phyloP scores from a whole-genome alignment of 2,329 filamentous ascomycete species.

The Karstenula rhodostoma region DNA sequence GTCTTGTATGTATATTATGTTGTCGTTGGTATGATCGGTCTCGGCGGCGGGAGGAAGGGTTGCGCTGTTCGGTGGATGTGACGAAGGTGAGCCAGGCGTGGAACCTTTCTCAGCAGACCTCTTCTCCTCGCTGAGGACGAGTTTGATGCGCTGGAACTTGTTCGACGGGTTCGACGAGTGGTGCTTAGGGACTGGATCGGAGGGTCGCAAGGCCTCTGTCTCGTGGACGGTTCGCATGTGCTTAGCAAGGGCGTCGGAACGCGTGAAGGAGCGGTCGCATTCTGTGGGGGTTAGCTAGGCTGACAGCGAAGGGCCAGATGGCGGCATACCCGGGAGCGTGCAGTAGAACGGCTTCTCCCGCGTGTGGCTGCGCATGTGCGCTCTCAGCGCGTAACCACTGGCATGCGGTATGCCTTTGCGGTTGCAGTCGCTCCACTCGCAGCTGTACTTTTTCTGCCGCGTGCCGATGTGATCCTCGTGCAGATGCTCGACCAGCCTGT shows the following conservation, averaged over 20 bases:
- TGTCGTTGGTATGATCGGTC: conserved; percentile 60
- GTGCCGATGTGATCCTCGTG: conserved; percentile 95
- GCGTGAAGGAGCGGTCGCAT: conserved; percentile 95
- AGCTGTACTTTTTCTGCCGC: conserved; percentile 96
- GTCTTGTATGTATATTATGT: conserved; percentile 66
- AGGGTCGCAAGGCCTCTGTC: conserved; percentile 86
- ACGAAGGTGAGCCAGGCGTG: conserved; percentile 46
- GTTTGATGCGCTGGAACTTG: conserved; percentile 55
- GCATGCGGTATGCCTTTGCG: conserved; percentile 91
- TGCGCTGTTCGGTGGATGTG: conserved; percentile 36
- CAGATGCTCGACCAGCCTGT: conserved; percentile 60
- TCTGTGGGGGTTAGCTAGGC: conserved; percentile 62
- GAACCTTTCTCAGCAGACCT: conserved; percentile 42
- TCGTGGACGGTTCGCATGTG: conserved; percentile 99
- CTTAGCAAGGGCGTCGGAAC: conserved; percentile 94
- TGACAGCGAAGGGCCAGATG: not conserved
- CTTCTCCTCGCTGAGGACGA: conserved; percentile 51
- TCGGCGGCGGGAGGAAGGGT: conserved; percentile 32
- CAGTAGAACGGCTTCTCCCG: conserved; percentile 99
- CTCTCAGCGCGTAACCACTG: conserved; percentile 93
- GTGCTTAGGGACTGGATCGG: conserved; percentile 75
- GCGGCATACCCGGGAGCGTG: conserved; percentile 80
- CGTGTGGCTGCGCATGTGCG: conserved; percentile 97
- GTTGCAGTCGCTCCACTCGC: conserved; percentile 91
- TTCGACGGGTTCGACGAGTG: conserved; percentile 56